Evolutionary conservation across 2,329 filamentous ascomycete genomes (phyloP).

Genomic region (Calonectria leucothoes): DNA sequence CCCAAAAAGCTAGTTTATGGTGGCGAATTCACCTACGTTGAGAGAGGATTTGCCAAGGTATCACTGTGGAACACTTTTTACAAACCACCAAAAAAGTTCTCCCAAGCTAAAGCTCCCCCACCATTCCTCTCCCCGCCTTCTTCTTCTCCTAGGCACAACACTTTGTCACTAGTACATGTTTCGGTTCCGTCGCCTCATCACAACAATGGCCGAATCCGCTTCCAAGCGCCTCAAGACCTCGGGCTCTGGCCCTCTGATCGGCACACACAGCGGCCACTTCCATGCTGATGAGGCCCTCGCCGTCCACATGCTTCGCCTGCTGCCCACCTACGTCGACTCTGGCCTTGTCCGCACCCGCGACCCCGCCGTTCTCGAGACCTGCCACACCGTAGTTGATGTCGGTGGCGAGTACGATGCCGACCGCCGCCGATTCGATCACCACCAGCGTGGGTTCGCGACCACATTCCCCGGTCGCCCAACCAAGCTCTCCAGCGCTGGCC

Average conservation of each 20-base stretch:
- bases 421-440: slow-evolving; percentile 90
- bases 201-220: slow-evolving; percentile 69
- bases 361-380: slow-evolving; percentile 78
- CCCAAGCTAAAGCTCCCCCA: slow-evolving; percentile 1
- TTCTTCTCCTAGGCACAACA: slow-evolving; percentile 5
- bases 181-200: slow-evolving; percentile 47
- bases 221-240: slow-evolving; percentile 88
- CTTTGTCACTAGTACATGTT: slow-evolving; percentile 41
- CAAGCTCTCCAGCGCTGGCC: slow-evolving; percentile 92
- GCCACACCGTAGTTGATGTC: slow-evolving; percentile 98
- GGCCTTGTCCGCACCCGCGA: slow-evolving; percentile 89
- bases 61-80: not conserved
- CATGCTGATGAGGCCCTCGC: slow-evolving; percentile 98
- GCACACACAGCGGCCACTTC: slow-evolving; percentile 98
- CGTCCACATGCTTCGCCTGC: slow-evolving; percentile 92
- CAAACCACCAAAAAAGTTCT: not conserved
- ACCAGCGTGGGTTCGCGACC: slow-evolving; percentile 90
- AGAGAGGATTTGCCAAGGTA: not conserved
- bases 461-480: slow-evolving; percentile 87
- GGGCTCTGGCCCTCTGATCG: slow-evolving; percentile 72
- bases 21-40: not conserved
- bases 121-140: not conserved
- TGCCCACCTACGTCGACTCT: slow-evolving; percentile 82
- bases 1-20: not conserved
- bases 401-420: slow-evolving; percentile 89